A percentile compares a stretch with the other conserved stretches of the same genome.
Evolutionary conservation across 345 rosid species (phyloP).

Genomic region (Lepidium sativum): DNA sequence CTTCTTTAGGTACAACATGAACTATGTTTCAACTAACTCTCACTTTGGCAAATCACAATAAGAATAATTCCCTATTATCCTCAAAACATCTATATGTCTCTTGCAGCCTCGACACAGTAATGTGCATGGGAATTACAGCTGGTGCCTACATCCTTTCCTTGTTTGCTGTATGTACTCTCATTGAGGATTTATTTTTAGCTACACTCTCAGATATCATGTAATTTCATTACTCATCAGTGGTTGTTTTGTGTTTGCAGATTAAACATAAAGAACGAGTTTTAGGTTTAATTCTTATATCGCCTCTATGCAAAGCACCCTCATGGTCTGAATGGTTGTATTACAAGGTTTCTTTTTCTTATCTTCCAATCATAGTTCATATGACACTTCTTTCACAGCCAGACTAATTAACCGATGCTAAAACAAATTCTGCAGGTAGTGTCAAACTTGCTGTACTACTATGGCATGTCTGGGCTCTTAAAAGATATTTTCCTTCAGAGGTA

Average conservation of each 20-base stretch:
- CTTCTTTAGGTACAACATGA: conserved; percentile 56
- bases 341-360: conserved; percentile 6
- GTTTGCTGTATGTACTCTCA: conserved; percentile 63
- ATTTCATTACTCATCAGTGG: neutral
- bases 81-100: neutral
- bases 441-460: conserved; percentile 78
- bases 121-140: conserved; percentile 96
- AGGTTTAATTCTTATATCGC: conserved; percentile 90
- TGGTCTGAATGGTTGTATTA: conserved; percentile 86
- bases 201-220: neutral
- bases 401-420: neutral
- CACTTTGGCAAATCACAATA: neutral
- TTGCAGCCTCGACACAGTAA: conserved; percentile 78
- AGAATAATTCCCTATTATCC: neutral
- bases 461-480: conserved; percentile 83
- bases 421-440: conserved; percentile 44
- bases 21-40: neutral
- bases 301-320: conserved; percentile 83
- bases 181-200: neutral
- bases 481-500: conserved; percentile 79
- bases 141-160: conserved; percentile 88
- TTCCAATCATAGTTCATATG: neutral
- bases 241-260: conserved; percentile 50
- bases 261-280: conserved; percentile 82
- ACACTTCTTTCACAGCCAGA: neutral